These are phyloP conservation scores for Naganishia friedmannii DNA, from an alignment of 768 basidiomycete genomes.

Conservation along the genomic window DNA sequence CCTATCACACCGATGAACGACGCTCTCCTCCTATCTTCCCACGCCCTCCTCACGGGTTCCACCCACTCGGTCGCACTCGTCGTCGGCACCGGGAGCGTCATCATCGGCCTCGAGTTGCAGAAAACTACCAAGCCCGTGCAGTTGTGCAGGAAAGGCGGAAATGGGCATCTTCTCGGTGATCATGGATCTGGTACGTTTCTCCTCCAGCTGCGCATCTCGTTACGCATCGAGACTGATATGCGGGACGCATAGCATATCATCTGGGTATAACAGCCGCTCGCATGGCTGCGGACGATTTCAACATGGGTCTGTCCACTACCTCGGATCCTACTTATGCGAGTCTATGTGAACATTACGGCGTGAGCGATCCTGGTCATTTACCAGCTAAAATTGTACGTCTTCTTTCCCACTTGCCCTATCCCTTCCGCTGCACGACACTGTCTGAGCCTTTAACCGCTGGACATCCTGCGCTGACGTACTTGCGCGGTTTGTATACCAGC, in stretches of 20 bases:
- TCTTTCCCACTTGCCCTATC: neutral
- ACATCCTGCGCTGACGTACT: too few species aligned
- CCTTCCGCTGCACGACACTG: neutral
- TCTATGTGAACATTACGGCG: conserved; percentile 38
- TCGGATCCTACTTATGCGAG: conserved; percentile 30
- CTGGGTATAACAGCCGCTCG: conserved; percentile 37
- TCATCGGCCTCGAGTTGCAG: conserved; percentile 44
- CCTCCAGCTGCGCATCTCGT: too few species aligned
- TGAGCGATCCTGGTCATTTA: conserved; percentile 36
- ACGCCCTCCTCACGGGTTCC: conserved; percentile 62
- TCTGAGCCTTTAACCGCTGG: too few species aligned
- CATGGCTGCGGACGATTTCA: conserved; percentile 39
- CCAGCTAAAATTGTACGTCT: conserved; percentile 38
- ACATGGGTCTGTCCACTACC: conserved; percentile 32
- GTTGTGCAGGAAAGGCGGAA: conserved; percentile 39
- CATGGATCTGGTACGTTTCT: conserved; percentile 40
- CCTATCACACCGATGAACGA: conserved; percentile 71
- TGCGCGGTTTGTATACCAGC: conserved; percentile 22
- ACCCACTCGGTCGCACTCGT: conserved; percentile 66
- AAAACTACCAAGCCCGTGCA: conserved; percentile 29
- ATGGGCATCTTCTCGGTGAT: conserved; percentile 41
- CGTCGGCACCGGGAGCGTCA: conserved; percentile 76
- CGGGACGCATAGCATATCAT: conserved; percentile 37
- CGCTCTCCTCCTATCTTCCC: conserved; percentile 77
- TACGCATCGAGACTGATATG: neutral